Conservation (phyloP, 2,329 filamentous ascomycete species). For the Beauveria caledonica region DNA sequence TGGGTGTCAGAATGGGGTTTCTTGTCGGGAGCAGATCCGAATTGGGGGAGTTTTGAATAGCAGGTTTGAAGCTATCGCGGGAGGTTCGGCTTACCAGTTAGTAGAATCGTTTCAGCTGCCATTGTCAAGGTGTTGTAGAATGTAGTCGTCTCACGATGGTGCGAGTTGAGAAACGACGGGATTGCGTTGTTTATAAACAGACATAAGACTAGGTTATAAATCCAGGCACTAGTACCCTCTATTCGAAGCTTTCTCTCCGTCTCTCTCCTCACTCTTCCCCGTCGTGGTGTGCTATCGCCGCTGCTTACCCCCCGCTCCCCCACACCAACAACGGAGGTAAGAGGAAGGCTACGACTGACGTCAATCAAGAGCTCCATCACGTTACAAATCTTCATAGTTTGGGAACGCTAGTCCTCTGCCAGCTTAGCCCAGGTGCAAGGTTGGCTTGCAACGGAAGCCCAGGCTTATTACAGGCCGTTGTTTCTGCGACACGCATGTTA, state of each 20-base stretch:
- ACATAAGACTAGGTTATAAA: neutral
- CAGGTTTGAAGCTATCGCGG: neutral
- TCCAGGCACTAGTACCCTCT: neutral
- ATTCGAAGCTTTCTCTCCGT: neutral
- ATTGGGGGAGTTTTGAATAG: neutral
- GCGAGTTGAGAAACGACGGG: neutral
- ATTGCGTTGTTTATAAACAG: neutral
- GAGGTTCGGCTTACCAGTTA: neutral
- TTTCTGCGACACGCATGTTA: too few species aligned
- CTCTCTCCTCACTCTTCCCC: neutral
- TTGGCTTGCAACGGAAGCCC: neutral
- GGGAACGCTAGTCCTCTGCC: neutral
- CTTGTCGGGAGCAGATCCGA: neutral
- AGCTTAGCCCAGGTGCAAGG: too few species aligned
- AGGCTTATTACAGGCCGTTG: neutral
- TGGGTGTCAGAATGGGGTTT: neutral
- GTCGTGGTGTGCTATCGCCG: neutral
- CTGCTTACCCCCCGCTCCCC: neutral
- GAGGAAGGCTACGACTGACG: neutral
- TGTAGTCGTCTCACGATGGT: neutral
- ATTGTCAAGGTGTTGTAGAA: neutral
- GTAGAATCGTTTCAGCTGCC: slow-evolving; percentile 3
- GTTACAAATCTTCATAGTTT: neutral
- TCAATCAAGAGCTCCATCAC: slow-evolving; percentile 3
- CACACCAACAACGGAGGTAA: neutral